A percentile compares a stretch with the other conserved stretches of the same genome.
Conservation (phyloP, 192 early-diverging fungal species). For the Coemansia sp. region DNA sequence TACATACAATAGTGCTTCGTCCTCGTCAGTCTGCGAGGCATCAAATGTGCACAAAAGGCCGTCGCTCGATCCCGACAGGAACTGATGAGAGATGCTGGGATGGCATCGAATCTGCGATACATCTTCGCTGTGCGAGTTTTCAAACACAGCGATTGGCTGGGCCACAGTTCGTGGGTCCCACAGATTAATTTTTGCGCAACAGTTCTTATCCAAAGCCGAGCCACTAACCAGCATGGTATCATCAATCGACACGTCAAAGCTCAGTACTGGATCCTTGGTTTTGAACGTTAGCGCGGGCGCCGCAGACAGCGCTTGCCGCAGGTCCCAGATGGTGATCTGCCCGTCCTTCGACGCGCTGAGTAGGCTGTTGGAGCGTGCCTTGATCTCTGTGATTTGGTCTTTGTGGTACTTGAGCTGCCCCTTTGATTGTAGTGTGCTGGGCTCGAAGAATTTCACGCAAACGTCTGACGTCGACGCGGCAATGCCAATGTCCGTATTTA, state of each 20-base stretch:
- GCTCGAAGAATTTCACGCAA: conserved; percentile 69
- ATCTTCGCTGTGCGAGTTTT: conserved; percentile 77
- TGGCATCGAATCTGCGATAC: conserved; percentile 78
- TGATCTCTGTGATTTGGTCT: conserved; percentile 66
- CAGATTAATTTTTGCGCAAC: conserved; percentile 50
- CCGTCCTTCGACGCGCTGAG: conserved; percentile 69
- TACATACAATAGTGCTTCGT: conserved; percentile 82
- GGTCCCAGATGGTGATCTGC: conserved; percentile 67
- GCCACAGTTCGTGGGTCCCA: conserved; percentile 31
- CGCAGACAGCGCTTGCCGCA: conserved; percentile 52
- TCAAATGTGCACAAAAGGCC: conserved; percentile 80
- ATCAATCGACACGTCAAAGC: conserved; percentile 53
- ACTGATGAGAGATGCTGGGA: conserved; percentile 50
- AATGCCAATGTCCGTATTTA: conserved; percentile 27
- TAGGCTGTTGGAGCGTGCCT: conserved; percentile 54
- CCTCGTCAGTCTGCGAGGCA: conserved; percentile 75
- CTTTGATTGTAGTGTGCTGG: conserved; percentile 49
- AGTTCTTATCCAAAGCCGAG: conserved; percentile 30
- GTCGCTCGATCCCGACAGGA: conserved; percentile 76
- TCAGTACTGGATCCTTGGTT: conserved; percentile 56
- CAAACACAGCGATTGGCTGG: conserved; percentile 23
- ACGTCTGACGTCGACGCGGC: conserved; percentile 62
- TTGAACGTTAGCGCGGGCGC: conserved; percentile 33
- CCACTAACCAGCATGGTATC: conserved; percentile 37
- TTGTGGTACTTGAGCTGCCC: conserved; percentile 60